phyloP scores from a whole-genome alignment of 2,329 filamentous ascomycete genomes.

The Pestalotiopsis fici region DNA sequence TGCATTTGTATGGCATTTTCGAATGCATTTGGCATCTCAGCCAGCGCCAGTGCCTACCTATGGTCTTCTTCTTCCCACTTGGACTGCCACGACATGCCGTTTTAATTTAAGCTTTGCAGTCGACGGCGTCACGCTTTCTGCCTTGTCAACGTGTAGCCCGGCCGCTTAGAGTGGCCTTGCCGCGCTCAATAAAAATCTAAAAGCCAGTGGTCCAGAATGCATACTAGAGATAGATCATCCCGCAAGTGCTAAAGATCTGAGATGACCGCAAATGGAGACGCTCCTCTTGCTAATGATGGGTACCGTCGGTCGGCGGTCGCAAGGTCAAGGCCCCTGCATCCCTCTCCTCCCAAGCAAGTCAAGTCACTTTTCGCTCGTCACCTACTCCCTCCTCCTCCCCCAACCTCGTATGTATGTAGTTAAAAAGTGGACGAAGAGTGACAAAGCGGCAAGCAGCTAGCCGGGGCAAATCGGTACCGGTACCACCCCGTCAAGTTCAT shows the following conservation, averaged over 20 bases:
- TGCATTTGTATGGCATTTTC: neutral
- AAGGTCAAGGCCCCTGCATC: neutral
- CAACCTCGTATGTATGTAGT: neutral
- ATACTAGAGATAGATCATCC: constrained; percentile 7
- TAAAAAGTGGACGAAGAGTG: neutral
- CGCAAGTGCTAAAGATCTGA: constrained; percentile 8
- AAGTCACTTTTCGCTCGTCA: neutral
- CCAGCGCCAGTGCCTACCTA: neutral
- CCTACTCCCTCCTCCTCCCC: neutral
- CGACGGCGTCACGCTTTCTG: constrained; percentile 6
- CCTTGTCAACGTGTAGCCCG: neutral
- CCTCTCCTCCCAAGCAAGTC: neutral
- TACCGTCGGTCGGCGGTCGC: neutral
- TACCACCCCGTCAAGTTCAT: neutral
- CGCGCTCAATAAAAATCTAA: neutral
- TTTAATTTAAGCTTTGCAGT: neutral
- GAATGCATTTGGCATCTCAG: neutral
- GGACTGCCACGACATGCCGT: neutral
- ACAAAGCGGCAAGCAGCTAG: constrained; percentile 6
- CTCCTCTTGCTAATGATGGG: neutral
- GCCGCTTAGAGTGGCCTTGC: neutral
- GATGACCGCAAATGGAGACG: constrained; percentile 4
- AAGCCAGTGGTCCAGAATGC: constrained; percentile 9
- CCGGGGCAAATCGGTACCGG: neutral
- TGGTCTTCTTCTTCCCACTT: neutral